Conservation (phyloP, 2,329 filamentous ascomycete species). For the Aspergillus floridensis region DNA sequence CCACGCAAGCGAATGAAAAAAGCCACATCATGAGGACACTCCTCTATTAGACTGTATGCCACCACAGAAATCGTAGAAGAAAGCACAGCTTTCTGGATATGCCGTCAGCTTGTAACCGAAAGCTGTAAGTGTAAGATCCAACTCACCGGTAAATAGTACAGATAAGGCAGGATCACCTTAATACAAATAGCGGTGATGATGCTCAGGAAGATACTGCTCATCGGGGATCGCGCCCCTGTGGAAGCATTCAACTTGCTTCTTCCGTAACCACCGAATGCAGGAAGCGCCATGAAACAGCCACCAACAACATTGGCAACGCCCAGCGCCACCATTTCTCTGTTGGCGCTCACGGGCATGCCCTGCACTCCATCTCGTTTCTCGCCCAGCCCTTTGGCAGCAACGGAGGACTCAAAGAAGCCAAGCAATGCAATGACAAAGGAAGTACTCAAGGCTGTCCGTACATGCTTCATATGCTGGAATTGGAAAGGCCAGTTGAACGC, state of each 20-base stretch:
- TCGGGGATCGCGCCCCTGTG: conserved; percentile 87
- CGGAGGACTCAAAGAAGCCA: conserved; percentile 97
- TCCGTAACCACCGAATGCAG: conserved; percentile 93
- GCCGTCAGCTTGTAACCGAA: not conserved
- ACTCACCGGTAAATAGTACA: conserved; percentile 91
- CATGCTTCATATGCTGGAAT: conserved; percentile 71
- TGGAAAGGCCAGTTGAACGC: conserved; percentile 84
- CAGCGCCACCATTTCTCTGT: conserved; percentile 87
- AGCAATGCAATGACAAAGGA: conserved; percentile 90
- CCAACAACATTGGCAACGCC: conserved; percentile 89
- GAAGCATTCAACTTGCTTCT: conserved; percentile 92
- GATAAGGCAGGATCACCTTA: conserved; percentile 79
- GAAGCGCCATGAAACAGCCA: conserved; percentile 86
- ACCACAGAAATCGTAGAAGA: conserved; percentile 94
- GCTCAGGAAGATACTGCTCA: conserved; percentile 86
- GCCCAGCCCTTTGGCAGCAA: conserved; percentile 87
- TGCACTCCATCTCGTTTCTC: conserved; percentile 65
- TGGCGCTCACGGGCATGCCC: conserved; percentile 80
- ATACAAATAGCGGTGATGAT: conserved; percentile 79
- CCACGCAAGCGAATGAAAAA: conserved; percentile 87
- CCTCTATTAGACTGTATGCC: conserved; percentile 90
- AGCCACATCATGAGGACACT: conserved; percentile 84
- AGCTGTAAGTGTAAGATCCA: not conserved
- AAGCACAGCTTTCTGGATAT: conserved; percentile 77
- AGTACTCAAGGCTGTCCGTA: conserved; percentile 82